These are phyloP conservation scores for Aspergillus chevalieri DNA, from an alignment of 2,329 filamentous ascomycete species.

Conservation along the genomic window DNA sequence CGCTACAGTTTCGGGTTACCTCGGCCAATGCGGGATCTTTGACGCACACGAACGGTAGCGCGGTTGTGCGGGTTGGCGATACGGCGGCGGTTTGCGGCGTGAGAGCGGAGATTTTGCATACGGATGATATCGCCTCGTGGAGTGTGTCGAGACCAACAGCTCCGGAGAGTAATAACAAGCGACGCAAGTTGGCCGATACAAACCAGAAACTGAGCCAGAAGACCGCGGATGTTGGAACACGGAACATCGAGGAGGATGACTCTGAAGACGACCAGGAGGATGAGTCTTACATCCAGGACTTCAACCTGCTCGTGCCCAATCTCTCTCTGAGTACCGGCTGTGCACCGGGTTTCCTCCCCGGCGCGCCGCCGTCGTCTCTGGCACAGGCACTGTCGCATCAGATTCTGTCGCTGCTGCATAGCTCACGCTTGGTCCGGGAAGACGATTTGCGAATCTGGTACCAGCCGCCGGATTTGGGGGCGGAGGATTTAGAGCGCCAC, in stretches of 20 bases:
- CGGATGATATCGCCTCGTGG: conserved; percentile 62
- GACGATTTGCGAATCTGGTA: conserved; percentile 70
- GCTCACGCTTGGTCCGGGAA: conserved; percentile 59
- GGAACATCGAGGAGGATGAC: conserved; percentile 31
- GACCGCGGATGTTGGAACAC: conserved; percentile 32
- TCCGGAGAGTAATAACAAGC: conserved; percentile 31
- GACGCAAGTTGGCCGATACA: conserved; percentile 21
- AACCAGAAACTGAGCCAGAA: conserved; percentile 11
- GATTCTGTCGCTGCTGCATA: conserved; percentile 69
- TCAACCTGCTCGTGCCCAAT: conserved; percentile 81
- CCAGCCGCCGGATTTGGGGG: conserved; percentile 39
- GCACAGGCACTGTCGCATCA: conserved; percentile 82
- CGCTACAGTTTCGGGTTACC: conserved; percentile 63
- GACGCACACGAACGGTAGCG: conserved; percentile 82
- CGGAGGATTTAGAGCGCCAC: conserved; percentile 24
- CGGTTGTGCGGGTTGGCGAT: conserved; percentile 79
- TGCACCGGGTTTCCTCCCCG: conserved; percentile 77
- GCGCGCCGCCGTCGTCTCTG: conserved; percentile 69
- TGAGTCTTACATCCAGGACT: conserved; percentile 41
- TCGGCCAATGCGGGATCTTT: conserved; percentile 76
- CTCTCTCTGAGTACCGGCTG: conserved; percentile 88
- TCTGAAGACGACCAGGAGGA: conserved; percentile 45
- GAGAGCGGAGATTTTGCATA: conserved; percentile 73
- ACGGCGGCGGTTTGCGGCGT: conserved; percentile 94
- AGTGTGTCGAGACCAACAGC: conserved; percentile 30